Evolutionary conservation across 2,329 filamentous ascomycete genomes (phyloP).

Genomic region (Alternaria incomplexa): DNA sequence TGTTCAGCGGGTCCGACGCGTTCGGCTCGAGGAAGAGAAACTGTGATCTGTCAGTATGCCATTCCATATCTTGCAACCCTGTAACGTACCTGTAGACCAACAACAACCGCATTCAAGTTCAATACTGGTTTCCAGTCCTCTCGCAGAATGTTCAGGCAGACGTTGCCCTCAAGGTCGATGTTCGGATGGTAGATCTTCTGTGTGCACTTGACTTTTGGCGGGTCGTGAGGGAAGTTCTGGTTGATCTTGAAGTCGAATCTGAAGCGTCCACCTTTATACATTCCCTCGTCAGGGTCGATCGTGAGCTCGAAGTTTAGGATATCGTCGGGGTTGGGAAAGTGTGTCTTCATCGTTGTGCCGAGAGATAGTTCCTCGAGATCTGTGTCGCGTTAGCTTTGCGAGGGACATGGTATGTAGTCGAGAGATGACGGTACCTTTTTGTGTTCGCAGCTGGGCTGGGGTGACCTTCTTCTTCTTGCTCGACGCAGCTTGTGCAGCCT

Average conservation of each 20-base stretch:
- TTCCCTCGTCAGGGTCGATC: constrained; percentile 83
- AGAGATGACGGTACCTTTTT: constrained; percentile 73
- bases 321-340: constrained; percentile 82
- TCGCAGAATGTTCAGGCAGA: constrained; percentile 94
- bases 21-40: constrained; percentile 98
- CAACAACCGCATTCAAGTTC: constrained; percentile 95
- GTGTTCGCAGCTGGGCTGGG: constrained; percentile 90
- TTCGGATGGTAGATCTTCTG: constrained; percentile 99
- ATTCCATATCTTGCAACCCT: not conserved
- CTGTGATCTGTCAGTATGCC: constrained; percentile 52
- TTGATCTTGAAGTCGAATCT: constrained; percentile 91
- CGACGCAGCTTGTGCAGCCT: constrained; percentile 77
- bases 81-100: constrained; percentile 77
- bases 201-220: constrained; percentile 94
- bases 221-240: constrained; percentile 95
- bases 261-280: constrained; percentile 88
- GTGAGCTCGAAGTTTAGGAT: constrained; percentile 83
- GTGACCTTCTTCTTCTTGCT: constrained; percentile 99
- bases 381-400: constrained; percentile 45
- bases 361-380: constrained; percentile 83
- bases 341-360: constrained; percentile 78
- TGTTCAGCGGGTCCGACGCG: constrained; percentile 95
- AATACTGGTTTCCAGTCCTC: constrained; percentile 99
- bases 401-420: not conserved
- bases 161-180: constrained; percentile 96